Evolutionary conservation across 1,139 yeast species (phyloP), one percentile per base, ranked within the genome.

Genomic region (Hyphopichia khmerensis): DNA sequence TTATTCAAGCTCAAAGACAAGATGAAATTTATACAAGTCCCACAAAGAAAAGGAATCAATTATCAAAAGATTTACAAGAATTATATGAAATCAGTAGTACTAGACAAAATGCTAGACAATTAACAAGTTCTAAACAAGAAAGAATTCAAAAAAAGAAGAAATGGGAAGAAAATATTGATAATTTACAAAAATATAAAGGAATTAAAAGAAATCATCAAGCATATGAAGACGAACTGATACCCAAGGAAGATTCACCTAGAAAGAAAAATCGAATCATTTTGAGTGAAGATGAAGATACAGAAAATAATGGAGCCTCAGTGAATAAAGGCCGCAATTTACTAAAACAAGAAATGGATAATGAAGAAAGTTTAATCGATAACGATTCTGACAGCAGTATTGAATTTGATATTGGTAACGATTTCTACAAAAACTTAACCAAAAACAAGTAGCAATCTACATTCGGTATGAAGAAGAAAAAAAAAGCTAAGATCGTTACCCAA

Each of bases 51-150:
- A 45, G 50, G 33, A 47, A 44, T 8, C 51, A 52, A 31, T 32
- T 44, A 31, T 48, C 47, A 37, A 49, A 46, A 26, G 56, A 38
- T 48, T 47, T 43, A 29, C 50, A 56, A 34, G 70, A 65, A 37
- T 48, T 65, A 17, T 49, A 59, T 29, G 59, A 59, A 21, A 44
- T 65, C 17, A 60, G 67, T 38, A 45, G 40, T 27, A 47, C 54
- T 19, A 48, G 43, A 19, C 52, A 57, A 35, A 47, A 51, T 34
- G 40, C 42, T 4, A 53, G 57, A 26, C 51, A 57, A 7, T 47
- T 65, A n/a, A 43, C 46, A 0, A 41, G 53, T 2, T 62, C 69
- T 7, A 39, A 41, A 5, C 54, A 52, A 31, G 63, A 59, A 29
- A 42, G 43, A 24, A 43, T 46, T 19, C 36, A 43, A 11, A 55